These are phyloP conservation scores for Aurifilum marmelostoma DNA, from an alignment of 2,329 filamentous ascomycete genomes.

Conservation along the genomic window DNA sequence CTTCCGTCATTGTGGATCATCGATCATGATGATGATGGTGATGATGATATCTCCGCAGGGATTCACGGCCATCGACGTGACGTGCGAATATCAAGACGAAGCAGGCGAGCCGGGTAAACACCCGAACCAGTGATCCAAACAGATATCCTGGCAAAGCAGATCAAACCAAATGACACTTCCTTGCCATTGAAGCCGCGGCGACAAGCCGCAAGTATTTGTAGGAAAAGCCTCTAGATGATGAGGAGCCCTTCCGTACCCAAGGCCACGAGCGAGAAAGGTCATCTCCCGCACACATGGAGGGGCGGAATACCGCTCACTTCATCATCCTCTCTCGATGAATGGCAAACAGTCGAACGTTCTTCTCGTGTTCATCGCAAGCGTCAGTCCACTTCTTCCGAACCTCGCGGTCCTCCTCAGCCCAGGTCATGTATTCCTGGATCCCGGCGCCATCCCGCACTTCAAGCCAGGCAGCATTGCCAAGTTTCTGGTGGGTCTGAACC, in stretches of 20 bases:
- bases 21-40: too few species aligned
- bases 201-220: not conserved
- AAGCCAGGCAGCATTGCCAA: constrained; percentile 50
- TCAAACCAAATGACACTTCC: not conserved
- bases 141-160: not conserved
- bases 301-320: constrained; percentile 36
- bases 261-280: not conserved
- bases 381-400: constrained; percentile 64
- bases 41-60: not conserved
- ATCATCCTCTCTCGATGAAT: constrained; percentile 49
- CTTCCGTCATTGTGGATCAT: not conserved
- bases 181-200: not conserved
- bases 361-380: constrained; percentile 63
- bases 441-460: constrained; percentile 48
- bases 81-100: not conserved
- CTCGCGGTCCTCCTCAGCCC: constrained; percentile 66
- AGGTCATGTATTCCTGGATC: constrained; percentile 60
- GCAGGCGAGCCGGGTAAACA: not conserved
- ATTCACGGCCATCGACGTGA: not conserved
- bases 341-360: constrained; percentile 61
- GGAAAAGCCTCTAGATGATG: not conserved
- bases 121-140: not conserved
- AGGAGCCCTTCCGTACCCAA: not conserved
- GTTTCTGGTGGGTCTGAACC: constrained; percentile 43
- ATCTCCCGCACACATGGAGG: not conserved